phyloP scores from a whole-genome alignment of 2,329 filamentous ascomycete species.

The Aspergillus ochraceoroseus region DNA sequence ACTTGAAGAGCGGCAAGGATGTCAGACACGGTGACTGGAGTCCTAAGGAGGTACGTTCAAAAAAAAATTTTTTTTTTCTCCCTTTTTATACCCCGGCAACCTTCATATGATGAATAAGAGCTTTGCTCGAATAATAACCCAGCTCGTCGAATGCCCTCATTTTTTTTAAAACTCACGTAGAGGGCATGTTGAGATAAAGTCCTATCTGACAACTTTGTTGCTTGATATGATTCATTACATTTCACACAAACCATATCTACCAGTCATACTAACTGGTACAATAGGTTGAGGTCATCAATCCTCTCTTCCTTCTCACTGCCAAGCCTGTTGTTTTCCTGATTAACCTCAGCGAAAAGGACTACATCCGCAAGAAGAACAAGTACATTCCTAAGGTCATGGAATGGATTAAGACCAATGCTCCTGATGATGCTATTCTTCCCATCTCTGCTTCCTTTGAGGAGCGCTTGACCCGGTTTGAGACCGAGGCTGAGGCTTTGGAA shows the following conservation, averaged over 20 bases:
- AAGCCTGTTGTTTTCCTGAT: conserved; percentile 97
- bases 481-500: conserved; percentile 69
- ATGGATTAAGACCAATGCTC: conserved; percentile 89
- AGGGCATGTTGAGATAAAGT: conserved; percentile 83
- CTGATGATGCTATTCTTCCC: conserved; percentile 85
- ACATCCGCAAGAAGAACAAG: conserved; percentile 99
- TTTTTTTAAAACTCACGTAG: conserved; percentile 62
- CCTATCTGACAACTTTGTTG: conserved; percentile 63
- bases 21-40: conserved; percentile 84
- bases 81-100: conserved; percentile 17
- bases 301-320: conserved; percentile 86
- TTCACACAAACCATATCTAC: too few relatives aligned
- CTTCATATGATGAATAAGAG: conserved; percentile 91
- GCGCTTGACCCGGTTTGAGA: conserved; percentile 74
- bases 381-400: conserved; percentile 87
- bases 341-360: conserved; percentile 96
- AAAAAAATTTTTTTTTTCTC: conserved; percentile 22
- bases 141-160: conserved; percentile 99
- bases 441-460: conserved; percentile 93
- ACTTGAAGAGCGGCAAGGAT: conserved; percentile 83
- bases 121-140: conserved; percentile 90
- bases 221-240: too few relatives aligned
- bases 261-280: conserved; percentile 20
- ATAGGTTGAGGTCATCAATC: conserved; percentile 96
- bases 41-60: conserved; percentile 79